Base-by-base conservation (phyloP, 1,139 yeast genomes). In the Candida gigantensis region DNA sequence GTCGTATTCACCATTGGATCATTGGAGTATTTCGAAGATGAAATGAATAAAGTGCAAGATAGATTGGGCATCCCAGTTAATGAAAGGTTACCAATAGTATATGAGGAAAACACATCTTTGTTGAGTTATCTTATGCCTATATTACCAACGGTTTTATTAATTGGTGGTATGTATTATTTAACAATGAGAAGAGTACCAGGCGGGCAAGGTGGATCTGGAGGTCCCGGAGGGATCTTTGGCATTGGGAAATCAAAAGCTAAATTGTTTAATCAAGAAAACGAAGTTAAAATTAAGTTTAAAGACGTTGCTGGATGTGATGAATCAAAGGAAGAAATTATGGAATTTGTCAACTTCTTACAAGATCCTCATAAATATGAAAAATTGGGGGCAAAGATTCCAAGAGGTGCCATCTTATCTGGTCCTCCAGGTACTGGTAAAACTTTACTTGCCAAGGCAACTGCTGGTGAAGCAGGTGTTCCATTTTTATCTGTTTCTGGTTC, bases 381-480 rank as follows among this genome's bases (percentile, higher is more conserved):
- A 48, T 68, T 84, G 53, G 94, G 94, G 34, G 94, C 90, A 15
- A 82, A 84, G 53, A 84, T 84, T 42, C 94, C 94, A 30, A 72
- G 92, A 58, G 94, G 94, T 54, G 92, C 92, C 6, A 81, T 84
- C 38, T 65, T 84, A 34, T 81, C 89, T 0, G 94, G 94, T 44
- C 88, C 92, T 27, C 94, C 94, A 32, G 94, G 94, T 66, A 84
- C 92, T 4, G 94, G 94, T 75, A 84, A 84, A 56, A 84, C 94
- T 1, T 66, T 84, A 33, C 62, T 84, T 39, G 92, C 92, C 8
- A 84, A 82, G 55, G 92, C 92, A 1, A 84, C 92, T 21, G 92
- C 92, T 6, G 92, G 92, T 53, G 92, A 84, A 57, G 92, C 92
- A 2, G 85, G 84, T 37, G 92, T 84, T 20, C 90, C 94, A 28